A percentile compares a stretch with the other conserved stretches of the same genome.
Evolutionary conservation across 371 early-diverging fungal species (phyloP).

Genomic region (Mortierella sp.): DNA sequence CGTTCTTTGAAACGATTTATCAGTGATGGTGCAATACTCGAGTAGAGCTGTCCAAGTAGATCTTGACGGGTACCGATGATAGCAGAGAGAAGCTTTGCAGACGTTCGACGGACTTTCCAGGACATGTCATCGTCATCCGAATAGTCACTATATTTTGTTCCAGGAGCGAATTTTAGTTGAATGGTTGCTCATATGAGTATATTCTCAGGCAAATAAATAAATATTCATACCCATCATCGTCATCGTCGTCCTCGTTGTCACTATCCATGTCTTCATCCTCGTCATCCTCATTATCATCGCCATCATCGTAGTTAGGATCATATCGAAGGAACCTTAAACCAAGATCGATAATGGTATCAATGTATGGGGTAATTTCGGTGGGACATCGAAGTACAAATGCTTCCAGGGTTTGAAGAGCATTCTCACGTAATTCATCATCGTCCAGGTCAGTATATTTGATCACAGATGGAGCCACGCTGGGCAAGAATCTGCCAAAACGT

Average conservation of each 20-base stretch:
- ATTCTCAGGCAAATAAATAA: constrained; percentile 18
- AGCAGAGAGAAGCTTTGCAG: constrained; percentile 85
- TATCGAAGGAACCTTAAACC: constrained; percentile 81
- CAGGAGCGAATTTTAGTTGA: background rate
- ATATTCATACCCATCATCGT: constrained; percentile 77
- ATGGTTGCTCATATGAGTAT: background rate
- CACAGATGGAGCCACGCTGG: constrained; percentile 75
- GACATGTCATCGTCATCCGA: constrained; percentile 87
- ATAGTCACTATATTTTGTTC: constrained; percentile 65
- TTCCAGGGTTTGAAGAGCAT: constrained; percentile 88
- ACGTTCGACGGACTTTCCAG: constrained; percentile 93
- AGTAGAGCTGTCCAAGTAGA: constrained; percentile 72
- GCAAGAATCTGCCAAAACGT: constrained; percentile 77
- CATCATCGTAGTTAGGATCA: constrained; percentile 93
- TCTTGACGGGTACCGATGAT: constrained; percentile 82
- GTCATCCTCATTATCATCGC: constrained; percentile 78
- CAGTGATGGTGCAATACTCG: constrained; percentile 78
- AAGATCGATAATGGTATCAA: constrained; percentile 71
- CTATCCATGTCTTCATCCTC: constrained; percentile 82
- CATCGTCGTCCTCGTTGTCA: constrained; percentile 78
- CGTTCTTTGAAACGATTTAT: constrained; percentile 89
- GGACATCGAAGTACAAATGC: constrained; percentile 86
- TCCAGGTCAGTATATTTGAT: constrained; percentile 70
- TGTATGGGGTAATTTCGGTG: constrained; percentile 73
- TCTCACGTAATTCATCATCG: constrained; percentile 90